Percentiles rank a stretch among this genome's conserved stretches.
Conservation (phyloP, 768 basidiomycete species). For the Obba rivulosa region DNA sequence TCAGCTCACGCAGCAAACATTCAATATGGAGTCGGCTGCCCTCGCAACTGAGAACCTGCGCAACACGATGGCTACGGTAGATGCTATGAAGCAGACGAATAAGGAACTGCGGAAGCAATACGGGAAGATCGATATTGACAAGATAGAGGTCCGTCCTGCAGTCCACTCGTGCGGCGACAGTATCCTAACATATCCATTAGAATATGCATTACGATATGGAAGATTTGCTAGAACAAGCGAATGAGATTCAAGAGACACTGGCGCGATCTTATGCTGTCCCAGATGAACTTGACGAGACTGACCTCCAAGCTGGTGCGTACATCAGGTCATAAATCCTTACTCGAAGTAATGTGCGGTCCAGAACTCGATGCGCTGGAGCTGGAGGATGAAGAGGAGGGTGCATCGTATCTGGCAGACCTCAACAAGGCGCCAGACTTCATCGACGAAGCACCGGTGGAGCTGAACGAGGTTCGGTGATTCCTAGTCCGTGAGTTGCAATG, state of each 20-base stretch:
- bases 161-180: background rate
- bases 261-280: conserved; percentile 94
- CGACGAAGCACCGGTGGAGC: conserved; percentile 78
- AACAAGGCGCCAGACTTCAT: conserved; percentile 90
- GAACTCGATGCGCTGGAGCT: conserved; percentile 93
- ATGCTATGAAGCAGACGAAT: conserved; percentile 94
- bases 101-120: conserved; percentile 97
- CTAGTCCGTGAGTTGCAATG: background rate
- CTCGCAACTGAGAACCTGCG: conserved; percentile 96
- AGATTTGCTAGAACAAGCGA: conserved; percentile 92
- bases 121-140: conserved; percentile 94
- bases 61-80: conserved; percentile 98
- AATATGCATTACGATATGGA: conserved; percentile 98
- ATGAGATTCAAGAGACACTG: conserved; percentile 94
- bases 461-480: conserved; percentile 45
- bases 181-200: conserved; percentile 33
- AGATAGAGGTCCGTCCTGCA: conserved; percentile 77
- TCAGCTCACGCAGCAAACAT: conserved; percentile 90
- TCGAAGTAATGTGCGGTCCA: conserved; percentile 25
- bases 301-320: conserved; percentile 84
- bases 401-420: conserved; percentile 83
- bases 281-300: conserved; percentile 96
- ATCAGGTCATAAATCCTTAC: background rate
- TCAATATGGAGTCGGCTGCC: conserved; percentile 96
- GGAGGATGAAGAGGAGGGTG: conserved; percentile 86